phyloP scores from a whole-genome alignment of 1,284 basidiomycete genomes.

The Xanthoconium separans region DNA sequence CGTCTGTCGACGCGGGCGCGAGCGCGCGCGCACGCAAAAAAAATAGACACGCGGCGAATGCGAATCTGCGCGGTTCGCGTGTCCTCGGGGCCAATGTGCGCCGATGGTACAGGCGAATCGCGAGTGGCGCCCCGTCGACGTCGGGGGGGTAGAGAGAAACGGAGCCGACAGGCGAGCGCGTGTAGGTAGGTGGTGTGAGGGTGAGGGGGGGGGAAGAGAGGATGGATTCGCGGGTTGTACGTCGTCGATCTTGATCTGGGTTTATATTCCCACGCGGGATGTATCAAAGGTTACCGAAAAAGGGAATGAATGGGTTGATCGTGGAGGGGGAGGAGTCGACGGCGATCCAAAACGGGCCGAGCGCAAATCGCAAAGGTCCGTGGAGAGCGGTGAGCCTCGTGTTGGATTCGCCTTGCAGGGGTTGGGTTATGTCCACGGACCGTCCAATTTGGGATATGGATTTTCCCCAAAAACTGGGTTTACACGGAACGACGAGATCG shows the following conservation, averaged over 20 bases:
- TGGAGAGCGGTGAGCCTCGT: conserved; percentile 15
- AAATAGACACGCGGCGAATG: too few relatives aligned
- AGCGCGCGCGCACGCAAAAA: too few relatives aligned
- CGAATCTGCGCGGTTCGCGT: too few relatives aligned
- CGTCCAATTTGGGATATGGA: conserved; percentile 24
- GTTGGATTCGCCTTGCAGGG: conserved; percentile 18
- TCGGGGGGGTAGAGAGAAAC: too few relatives aligned
- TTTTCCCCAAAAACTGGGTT: conserved; percentile 22
- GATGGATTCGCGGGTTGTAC: too few relatives aligned
- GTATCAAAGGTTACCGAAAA: conserved; percentile 7
- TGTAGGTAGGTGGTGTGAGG: too few relatives aligned
- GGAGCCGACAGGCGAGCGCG: too few relatives aligned
- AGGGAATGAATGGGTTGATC: conserved; percentile 10
- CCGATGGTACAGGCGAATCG: too few relatives aligned
- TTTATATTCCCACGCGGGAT: neutral
- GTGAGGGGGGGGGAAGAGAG: neutral
- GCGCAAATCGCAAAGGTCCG: conserved; percentile 22
- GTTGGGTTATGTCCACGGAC: conserved; percentile 30
- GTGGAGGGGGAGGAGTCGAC: conserved; percentile 1
- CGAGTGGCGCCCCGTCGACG: too few relatives aligned
- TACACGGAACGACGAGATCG: conserved; percentile 32
- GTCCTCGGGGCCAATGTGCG: too few relatives aligned
- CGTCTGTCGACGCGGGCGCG: too few relatives aligned
- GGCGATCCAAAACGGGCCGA: conserved; percentile 20
- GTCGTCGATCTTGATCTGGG: neutral